Evolutionary conservation across 495 filamentous ascomycete species (phyloP), one percentile per base, ranked within the genome.

Genomic region (Tirmania nivea): DNA sequence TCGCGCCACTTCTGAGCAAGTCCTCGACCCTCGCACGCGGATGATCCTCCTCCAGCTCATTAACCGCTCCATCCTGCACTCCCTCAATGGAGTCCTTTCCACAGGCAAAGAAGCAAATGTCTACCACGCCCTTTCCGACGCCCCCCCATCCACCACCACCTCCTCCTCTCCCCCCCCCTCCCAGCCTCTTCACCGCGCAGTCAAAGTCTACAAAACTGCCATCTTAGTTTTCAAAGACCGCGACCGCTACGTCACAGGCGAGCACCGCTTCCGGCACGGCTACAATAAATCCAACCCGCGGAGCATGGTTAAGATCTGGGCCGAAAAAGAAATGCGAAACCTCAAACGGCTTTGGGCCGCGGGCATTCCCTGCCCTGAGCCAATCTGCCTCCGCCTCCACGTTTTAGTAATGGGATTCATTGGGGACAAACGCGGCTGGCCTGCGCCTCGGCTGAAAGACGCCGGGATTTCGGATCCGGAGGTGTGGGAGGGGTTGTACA

Each of bases 31-130:
- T 35, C 77, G 85, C 25, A 96, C 90, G 31, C 79, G 87, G 52
- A 93, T 94, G 85, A 89, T 96, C 49, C 71, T 97, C 37, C 70
- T 94, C 55, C 84, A 95, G 68, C 81, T 96, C 75, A 89, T 96
- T 69, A 94, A 95, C 63, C 75, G 83, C 3, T 77, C 78, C 20
- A 67, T 87, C 50, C 73, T 95, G 14, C 77, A 84, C 17, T 84
- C 86, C 63, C 72, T 75, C 59, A 83, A 96, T 63, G 90, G 90
- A 10, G 87, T 87, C 65, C 70, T 97, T 57, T 90, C 84, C 45
- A 95, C 90, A 0, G 90, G 90, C 48, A 97, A 97, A 64, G 90
- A 97, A 67, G 90, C 90, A 48, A 96, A 97, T 58, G 90, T 97
- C 19, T 97, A 96, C 69, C 81, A 88, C 56, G 81, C 84, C 1